Conservation (phyloP, 148 eudicot genomes). For the Cornus controversa region DNA sequence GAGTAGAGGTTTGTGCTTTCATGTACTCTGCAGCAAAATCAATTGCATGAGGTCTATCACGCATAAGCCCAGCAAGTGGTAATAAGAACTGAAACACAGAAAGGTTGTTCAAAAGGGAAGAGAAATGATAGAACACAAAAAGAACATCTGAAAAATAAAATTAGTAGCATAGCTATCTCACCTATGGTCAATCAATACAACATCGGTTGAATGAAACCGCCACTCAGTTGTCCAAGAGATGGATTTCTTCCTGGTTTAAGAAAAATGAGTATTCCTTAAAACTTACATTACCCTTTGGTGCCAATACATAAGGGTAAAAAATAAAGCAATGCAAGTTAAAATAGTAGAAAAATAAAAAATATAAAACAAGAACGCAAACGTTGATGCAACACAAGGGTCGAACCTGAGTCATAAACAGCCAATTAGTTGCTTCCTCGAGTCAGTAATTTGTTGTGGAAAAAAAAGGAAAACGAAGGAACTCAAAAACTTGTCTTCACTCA, state of each 20-base stretch:
- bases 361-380: background rate
- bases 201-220: conserved; percentile 84
- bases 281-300: background rate
- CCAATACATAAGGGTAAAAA: background rate
- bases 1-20: conserved; percentile 59
- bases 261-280: background rate
- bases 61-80: background rate
- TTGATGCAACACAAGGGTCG: too few relatives aligned
- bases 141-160: background rate
- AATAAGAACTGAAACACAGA: background rate
- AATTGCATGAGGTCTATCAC: conserved; percentile 6
- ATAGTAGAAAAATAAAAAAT: background rate
- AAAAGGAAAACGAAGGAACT: background rate
- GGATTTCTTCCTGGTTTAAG: conserved; percentile 56
- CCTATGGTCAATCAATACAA: conserved; percentile 78
- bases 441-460: background rate
- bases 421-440: too few relatives aligned
- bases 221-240: conserved; percentile 93
- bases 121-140: background rate
- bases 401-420: background rate
- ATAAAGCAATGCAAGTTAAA: background rate
- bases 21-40: conserved; percentile 47
- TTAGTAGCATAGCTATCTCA: conserved; percentile 29
- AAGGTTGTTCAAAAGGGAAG: background rate
- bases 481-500: background rate